Conservation (phyloP, 352 stramenopile genomes). For the Stramenopiles sp. region DNA sequence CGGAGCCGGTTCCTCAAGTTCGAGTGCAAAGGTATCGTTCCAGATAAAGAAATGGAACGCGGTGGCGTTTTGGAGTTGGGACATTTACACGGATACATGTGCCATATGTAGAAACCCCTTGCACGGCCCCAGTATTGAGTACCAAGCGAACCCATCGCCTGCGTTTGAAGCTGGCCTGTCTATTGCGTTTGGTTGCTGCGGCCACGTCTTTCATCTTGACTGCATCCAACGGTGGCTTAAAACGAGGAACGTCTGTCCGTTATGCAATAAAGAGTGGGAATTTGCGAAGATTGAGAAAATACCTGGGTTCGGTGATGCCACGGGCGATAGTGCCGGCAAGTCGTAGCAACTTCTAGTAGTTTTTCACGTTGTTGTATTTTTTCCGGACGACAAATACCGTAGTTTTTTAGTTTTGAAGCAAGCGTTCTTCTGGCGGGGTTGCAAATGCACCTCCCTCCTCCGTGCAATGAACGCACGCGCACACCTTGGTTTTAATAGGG, state of each 20-base stretch:
- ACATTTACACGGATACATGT: conserved; percentile 67
- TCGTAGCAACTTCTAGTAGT: neutral
- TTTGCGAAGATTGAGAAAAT: conserved; percentile 81
- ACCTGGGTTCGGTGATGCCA: neutral
- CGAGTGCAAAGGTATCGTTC: too few species aligned
- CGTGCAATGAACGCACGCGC: too few species aligned
- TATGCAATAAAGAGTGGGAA: conserved; percentile 99
- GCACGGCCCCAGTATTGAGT: conserved; percentile 98
- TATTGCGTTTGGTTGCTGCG: conserved; percentile 59
- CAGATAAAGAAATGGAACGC: conserved; percentile 99
- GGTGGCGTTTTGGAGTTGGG: conserved; percentile 96
- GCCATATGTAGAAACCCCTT: conserved; percentile 99
- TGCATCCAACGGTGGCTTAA: conserved; percentile 99
- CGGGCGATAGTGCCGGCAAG: neutral
- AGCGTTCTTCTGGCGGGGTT: too few species aligned
- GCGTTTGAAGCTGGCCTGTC: conserved; percentile 64
- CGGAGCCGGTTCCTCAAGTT: too few species aligned
- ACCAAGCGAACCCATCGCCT: conserved; percentile 73
- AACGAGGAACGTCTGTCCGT: conserved; percentile 89
- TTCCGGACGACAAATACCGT: too few species aligned
- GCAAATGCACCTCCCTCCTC: too few species aligned
- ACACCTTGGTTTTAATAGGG: too few species aligned
- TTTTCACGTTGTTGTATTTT: conserved; percentile 3
- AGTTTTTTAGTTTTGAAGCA: too few species aligned
- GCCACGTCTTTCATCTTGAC: conserved; percentile 98